Evolutionary conservation across 495 filamentous ascomycete species (phyloP), one percentile per base, ranked within the genome.

Genomic region (Penicillium steckii): DNA sequence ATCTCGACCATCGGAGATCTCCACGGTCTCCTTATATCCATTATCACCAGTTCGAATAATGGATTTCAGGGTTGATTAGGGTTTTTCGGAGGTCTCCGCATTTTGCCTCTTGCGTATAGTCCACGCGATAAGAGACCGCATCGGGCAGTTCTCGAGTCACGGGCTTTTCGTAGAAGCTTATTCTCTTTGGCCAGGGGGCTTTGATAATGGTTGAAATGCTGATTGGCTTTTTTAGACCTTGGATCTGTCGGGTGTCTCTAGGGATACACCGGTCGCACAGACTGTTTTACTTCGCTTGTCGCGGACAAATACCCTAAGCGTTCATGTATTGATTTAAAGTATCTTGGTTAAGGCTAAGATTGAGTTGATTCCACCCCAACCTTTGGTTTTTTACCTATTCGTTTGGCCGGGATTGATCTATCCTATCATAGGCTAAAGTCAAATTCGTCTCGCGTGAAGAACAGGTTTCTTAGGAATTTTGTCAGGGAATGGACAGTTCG

Each of bases 1-100:
- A 25, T 6, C 21, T 8, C 15, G 13, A 9, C 2, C 26, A 38
- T 61, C 57, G 58, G 58, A 46, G 61, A 51, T 50, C 49, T 53
- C 55, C 61, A 56, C 49, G 19, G 7, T 50, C 22, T 9, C 48
- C 24, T 50, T 52, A 45, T 53, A 54, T 32, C 18, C 23, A 10
- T 17, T 6, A 29, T 17, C n/a, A n/a, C 21, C 24, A 10, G 17
- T 9, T 38, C 23, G 38, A 37, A 13, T 32, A 13, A 27, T 27
- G 8, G 42, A 12, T 17, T 37, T 17, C n/a, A 3, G 2, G 30
- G 17, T 21, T 12, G 19, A 45, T 50, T 52, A 56, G 46, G 40
- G 52, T 53, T 55, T 37, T 26, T 60, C 53, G 56, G 51, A 55
- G 56, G 51, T 59, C 56, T 51, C 56, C 56, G 51, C 45, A 25